Evolutionary conservation across 2,329 filamentous ascomycete genomes (phyloP).

Genomic region (Daldinia sp.): DNA sequence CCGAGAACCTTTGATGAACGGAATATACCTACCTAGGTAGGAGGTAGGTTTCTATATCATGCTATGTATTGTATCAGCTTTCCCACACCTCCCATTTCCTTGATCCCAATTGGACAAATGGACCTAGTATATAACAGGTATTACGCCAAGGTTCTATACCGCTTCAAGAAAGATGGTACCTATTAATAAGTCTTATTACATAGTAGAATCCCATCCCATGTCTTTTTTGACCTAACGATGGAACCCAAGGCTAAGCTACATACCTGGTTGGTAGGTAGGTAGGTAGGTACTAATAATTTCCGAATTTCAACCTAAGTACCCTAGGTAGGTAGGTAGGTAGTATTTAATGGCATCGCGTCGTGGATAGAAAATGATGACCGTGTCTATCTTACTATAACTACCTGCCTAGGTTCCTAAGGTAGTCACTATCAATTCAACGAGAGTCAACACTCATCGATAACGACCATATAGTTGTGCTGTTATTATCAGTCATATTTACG

Average conservation of each 20-base stretch:
- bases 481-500: not conserved
- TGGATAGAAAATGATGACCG: constrained; percentile 21
- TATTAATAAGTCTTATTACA: not conserved
- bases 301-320: not conserved
- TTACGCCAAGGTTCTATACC: constrained; percentile 1
- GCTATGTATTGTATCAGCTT: no score
- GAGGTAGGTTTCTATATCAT: no score
- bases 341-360: not conserved
- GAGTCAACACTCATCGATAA: constrained; percentile 4
- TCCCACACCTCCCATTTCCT: not conserved
- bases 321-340: no score
- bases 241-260: not conserved
- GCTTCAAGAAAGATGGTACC: not conserved
- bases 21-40: no score
- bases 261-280: no score
- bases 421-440: not conserved
- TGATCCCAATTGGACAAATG: not conserved
- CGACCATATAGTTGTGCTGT: not conserved
- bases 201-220: not conserved
- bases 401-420: no score
- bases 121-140: no score
- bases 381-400: not conserved
- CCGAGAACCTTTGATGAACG: not conserved
- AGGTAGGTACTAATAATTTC: not conserved
- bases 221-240: not conserved